phyloP scores from a whole-genome alignment of 169 alveolate genomes.

The Plasmodium blacklocki region DNA sequence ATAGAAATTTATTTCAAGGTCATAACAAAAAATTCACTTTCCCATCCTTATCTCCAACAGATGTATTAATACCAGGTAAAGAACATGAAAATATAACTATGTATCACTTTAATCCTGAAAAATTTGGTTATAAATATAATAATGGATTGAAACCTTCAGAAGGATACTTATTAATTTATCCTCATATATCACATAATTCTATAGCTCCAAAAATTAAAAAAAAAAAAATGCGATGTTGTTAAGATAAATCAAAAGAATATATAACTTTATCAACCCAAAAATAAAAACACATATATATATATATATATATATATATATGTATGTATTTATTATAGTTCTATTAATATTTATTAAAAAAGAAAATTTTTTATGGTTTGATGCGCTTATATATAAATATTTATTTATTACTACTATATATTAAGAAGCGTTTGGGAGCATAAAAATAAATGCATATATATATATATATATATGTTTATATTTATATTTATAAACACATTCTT shows the following conservation, averaged over 20 bases:
- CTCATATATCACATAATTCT: conserved; percentile 21
- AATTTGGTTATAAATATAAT: conserved; percentile 27
- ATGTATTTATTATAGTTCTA: too few species aligned
- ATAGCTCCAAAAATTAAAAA: conserved; percentile 44
- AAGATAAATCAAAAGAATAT: not conserved
- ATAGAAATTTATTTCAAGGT: conserved; percentile 15
- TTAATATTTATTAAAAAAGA: too few species aligned
- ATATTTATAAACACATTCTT: too few species aligned
- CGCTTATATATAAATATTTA: not conserved
- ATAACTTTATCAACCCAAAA: too few species aligned
- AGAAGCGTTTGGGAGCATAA: too few species aligned
- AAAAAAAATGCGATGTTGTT: conserved; percentile 45
- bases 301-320: not conserved
- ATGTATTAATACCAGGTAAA: conserved; percentile 27
- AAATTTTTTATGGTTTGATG: not conserved
- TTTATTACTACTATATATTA: too few species aligned
- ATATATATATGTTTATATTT: too few species aligned
- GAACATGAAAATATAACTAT: conserved; percentile 17
- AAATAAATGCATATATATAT: too few species aligned
- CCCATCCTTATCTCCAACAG: conserved; percentile 34
- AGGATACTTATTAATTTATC: conserved; percentile 51
- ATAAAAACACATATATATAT: not conserved
- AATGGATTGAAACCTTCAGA: conserved; percentile 64
- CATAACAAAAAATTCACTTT: conserved; percentile 1
- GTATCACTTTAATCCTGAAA: conserved; percentile 54